Percentiles rank a stretch among this genome's conserved stretches.
phyloP scores from a whole-genome alignment of 768 basidiomycete genomes.

The Psilocybe azurescens region DNA sequence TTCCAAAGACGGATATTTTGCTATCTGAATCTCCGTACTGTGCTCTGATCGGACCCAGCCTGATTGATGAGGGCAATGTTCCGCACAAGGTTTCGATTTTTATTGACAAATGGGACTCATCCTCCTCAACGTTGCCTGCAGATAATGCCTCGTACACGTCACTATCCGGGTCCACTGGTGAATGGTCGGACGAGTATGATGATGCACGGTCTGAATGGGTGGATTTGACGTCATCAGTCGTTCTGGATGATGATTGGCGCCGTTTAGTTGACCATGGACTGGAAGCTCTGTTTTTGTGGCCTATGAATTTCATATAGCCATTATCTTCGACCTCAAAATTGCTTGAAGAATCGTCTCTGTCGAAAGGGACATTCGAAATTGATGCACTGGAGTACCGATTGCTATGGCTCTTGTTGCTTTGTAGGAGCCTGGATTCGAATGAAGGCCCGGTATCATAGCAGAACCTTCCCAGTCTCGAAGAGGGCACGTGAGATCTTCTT shows the following conservation, averaged over 20 bases:
- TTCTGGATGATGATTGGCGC: conserved; percentile 7
- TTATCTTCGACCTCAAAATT: neutral
- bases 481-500: neutral
- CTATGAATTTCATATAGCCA: neutral
- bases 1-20: conserved; percentile 26
- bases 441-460: neutral
- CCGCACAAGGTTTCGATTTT: neutral
- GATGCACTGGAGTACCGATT: neutral
- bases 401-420: neutral
- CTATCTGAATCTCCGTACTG: neutral
- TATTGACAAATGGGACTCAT: neutral
- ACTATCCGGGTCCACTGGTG: neutral
- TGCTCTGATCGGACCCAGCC: conserved; percentile 4
- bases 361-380: neutral
- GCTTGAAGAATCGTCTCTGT: neutral
- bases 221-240: neutral
- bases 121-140: neutral
- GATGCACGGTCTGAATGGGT: neutral
- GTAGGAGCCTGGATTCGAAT: neutral
- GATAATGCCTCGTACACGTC: neutral
- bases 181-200: neutral
- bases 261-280: conserved; percentile 10
- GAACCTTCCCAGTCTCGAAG: neutral
- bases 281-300: neutral
- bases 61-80: conserved; percentile 15